Percentiles rank a stretch among this genome's conserved stretches.
These are phyloP conservation scores for Neonectria sp. DNA, from an alignment of 2,329 filamentous ascomycete species.

Conservation along the genomic window DNA sequence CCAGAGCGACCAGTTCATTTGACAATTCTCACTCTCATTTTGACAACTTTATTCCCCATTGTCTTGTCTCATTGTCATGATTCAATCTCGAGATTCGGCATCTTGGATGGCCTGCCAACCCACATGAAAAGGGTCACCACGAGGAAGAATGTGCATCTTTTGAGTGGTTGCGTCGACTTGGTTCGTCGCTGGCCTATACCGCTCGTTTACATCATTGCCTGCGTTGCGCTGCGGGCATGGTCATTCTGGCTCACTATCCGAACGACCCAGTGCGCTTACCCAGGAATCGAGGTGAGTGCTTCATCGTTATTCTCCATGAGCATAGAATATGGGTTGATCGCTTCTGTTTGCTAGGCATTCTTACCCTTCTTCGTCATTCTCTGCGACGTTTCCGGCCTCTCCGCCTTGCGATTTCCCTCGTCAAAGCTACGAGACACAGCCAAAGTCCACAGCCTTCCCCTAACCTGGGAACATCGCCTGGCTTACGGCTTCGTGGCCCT, in stretches of 20 bases:
- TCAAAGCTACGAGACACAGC: constrained; percentile 11
- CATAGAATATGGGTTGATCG: not conserved
- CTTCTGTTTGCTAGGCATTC: not conserved
- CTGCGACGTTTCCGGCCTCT: not conserved
- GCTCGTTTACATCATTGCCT: constrained; percentile 12
- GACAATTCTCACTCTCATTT: constrained; percentile 44
- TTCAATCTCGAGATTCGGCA: not conserved
- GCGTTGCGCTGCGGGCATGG: constrained; percentile 16
- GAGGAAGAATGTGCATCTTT: constrained; percentile 3
- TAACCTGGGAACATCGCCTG: not conserved
- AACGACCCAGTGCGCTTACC: constrained; percentile 17
- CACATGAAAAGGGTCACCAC: constrained; percentile 1
- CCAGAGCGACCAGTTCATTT: constrained; percentile 55
- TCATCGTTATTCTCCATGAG: not conserved
- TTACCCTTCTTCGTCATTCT: not conserved
- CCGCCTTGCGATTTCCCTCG: constrained; percentile 12
- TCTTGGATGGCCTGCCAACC: not conserved
- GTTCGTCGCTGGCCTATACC: constrained; percentile 15
- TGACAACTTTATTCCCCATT: constrained; percentile 7
- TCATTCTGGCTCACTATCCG: constrained; percentile 18
- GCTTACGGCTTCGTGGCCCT: not conserved
- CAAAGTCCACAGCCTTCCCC: constrained; percentile 12
- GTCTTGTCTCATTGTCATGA: constrained; percentile 6
- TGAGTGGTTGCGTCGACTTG: constrained; percentile 8
- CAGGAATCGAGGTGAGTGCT: constrained; percentile 16